Base-by-base conservation (phyloP, 805 yeast genomes). In the Lachancea sp. region DNA sequence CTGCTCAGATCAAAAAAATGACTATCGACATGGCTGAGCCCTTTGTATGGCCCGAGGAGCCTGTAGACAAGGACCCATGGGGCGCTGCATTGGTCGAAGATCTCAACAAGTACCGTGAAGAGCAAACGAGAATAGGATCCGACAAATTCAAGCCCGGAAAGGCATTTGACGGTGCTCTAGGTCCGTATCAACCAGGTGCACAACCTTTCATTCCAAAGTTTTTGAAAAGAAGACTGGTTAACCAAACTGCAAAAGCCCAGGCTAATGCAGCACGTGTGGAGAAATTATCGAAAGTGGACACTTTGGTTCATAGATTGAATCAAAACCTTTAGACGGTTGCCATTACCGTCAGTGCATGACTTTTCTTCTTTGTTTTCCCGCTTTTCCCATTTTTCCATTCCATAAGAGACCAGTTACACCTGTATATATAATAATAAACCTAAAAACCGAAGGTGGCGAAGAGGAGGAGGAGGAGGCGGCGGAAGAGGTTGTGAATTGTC, bases 11-110 rank as follows among this genome's bases (percentile, higher is more conserved):
- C 53, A 93, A 93, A 72, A 90, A 89, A 67, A 93, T 93, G 98
- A 91, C 96, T 18, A 84, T 93, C 42, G 98, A 90, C 56, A 85
- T 93, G 91, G 81, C 80, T 47, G 88, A 91, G 53, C 99, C 99
- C 19, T 93, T 93, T 62, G 75, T 93, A 38, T 93, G 97, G 96
- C 99, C 99, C 3, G 82, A 76, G 32, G 75, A 72, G 49, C 75
- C 77, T 19, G 63, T 57, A 34, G 66, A 72, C 38, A 70, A 71
- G 52, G 66, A 66, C 45, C 62, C 70, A 22, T 66, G 74, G 71
- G 57, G 69, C 52, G 55, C 66, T 45, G 49, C 65, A 47, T 46
- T 74, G 64, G 67, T 66, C 18, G 68, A 70, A 35, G 79, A 81
- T 54, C 67, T 78, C 54, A 68, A 68, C 39, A 69, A 71, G 43